Percentiles rank a stretch among this genome's conserved stretches.
phyloP scores from a whole-genome alignment of 257 asterid species.

The Pogostemon cablin region DNA sequence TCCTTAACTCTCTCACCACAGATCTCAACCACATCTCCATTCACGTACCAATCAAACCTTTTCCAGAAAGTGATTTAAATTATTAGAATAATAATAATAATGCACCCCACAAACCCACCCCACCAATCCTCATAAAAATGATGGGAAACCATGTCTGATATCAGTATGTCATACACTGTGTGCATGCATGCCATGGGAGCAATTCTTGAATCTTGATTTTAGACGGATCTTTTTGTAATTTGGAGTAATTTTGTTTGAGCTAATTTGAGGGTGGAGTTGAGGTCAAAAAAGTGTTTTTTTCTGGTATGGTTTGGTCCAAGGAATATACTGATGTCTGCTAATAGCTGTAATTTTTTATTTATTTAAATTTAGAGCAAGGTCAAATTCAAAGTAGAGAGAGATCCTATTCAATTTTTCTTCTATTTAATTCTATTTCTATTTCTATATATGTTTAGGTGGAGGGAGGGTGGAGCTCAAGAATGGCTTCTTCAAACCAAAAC shows the following conservation, averaged over 20 bases:
- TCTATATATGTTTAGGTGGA: constrained; percentile 32
- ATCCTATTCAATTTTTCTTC: constrained; percentile 19
- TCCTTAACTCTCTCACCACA: no score
- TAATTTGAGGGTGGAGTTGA: constrained; percentile 24
- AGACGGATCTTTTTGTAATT: background rate
- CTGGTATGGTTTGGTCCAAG: constrained; percentile 22
- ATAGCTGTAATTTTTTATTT: background rate
- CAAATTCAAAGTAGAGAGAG: constrained; percentile 35
- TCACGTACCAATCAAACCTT: no score
- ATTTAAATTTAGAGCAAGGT: constrained; percentile 24
- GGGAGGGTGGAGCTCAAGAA: constrained; percentile 34
- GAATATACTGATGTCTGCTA: background rate
- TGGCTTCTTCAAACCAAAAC: constrained; percentile 53
- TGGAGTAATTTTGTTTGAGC: background rate
- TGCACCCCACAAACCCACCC: no score
- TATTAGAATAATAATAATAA: no score
- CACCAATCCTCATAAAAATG: no score
- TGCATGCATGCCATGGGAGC: constrained; percentile 28
- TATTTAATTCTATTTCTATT: background rate
- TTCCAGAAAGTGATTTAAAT: no score
- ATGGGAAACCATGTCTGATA: no score
- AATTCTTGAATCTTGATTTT: constrained; percentile 18
- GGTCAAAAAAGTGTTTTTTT: constrained; percentile 26
- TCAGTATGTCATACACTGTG: background rate
- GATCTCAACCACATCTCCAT: no score